These are phyloP conservation scores for Exserohilum turcica DNA, from an alignment of 2,329 filamentous ascomycete genomes.

Conservation along the genomic window DNA sequence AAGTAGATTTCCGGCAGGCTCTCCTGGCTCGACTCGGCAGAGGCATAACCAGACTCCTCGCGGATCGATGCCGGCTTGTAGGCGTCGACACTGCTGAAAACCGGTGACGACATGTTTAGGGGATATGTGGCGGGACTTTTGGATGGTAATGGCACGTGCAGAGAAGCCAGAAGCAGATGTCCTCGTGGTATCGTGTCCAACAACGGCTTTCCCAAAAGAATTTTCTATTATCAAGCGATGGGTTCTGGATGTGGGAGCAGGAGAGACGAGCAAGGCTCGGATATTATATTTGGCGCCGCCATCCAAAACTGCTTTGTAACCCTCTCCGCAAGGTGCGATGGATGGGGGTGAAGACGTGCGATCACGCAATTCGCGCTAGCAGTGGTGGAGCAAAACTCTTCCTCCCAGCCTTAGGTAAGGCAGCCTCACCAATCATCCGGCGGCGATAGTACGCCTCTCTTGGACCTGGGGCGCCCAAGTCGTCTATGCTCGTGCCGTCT, in stretches of 20 bases:
- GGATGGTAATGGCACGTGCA: conserved; percentile 26
- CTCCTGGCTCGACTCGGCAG: conserved; percentile 65
- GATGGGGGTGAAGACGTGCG: conserved; percentile 38
- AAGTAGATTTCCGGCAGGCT: conserved; percentile 79
- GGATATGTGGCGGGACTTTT: conserved; percentile 8
- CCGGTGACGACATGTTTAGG: conserved; percentile 37
- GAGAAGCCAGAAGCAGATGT: conserved; percentile 15
- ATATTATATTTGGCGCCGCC: conserved; percentile 39
- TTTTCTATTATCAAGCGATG: conserved; percentile 28
- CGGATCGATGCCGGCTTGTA: conserved; percentile 35
- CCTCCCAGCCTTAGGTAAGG: conserved; percentile 26
- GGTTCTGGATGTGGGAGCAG: conserved; percentile 25
- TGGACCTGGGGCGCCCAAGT: conserved; percentile 7
- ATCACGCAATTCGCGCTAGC: conserved; percentile 43
- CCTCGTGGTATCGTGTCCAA: conserved; percentile 17
- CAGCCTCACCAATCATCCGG: conserved; percentile 25
- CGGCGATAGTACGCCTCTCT: conserved; percentile 13
- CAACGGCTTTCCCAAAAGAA: conserved; percentile 23
- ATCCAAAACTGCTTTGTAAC: conserved; percentile 40
- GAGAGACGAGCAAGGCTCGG: conserved; percentile 21
- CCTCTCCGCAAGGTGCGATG: conserved; percentile 36
- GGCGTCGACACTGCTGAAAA: conserved; percentile 29
- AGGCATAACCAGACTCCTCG: conserved; percentile 86
- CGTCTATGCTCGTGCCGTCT: conserved; percentile 18
- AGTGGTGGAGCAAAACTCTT: conserved; percentile 32